These are phyloP conservation scores for Artemisia annua DNA, from an alignment of 129 eudicot species.

Conservation along the genomic window DNA sequence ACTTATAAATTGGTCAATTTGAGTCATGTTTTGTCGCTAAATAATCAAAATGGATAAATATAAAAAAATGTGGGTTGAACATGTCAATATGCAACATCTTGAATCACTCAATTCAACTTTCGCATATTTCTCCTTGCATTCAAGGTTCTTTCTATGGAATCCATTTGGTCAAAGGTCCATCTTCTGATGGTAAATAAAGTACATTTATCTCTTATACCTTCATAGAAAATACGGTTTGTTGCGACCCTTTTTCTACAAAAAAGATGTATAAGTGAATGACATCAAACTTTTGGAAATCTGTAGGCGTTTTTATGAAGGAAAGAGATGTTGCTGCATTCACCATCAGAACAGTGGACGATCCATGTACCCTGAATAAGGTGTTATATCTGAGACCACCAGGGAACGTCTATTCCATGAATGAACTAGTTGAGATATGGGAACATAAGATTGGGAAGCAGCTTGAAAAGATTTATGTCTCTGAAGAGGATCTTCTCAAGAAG, in stretches of 20 bases:
- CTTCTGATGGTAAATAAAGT: too few species aligned
- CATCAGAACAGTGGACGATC: conserved; percentile 79
- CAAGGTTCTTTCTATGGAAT: too few species aligned
- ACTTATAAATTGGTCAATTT: background rate
- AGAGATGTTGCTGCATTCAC: conserved; percentile 83
- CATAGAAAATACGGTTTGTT: too few species aligned
- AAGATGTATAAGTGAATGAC: background rate
- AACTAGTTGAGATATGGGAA: conserved; percentile 80
- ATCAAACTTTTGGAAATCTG: background rate
- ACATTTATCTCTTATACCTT: too few species aligned
- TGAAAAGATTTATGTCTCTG: conserved; percentile 55
- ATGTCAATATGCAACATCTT: background rate
- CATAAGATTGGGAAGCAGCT: conserved; percentile 66
- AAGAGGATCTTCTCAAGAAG: conserved; percentile 66
- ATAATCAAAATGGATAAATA: background rate
- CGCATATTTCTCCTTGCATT: too few species aligned
- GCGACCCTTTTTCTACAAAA: too few species aligned
- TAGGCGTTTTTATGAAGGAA: conserved; percentile 82
- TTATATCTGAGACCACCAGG: conserved; percentile 80
- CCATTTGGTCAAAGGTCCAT: too few species aligned
- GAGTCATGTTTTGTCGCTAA: background rate
- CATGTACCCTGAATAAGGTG: conserved; percentile 64
- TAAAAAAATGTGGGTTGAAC: background rate
- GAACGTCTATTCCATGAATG: conserved; percentile 70
- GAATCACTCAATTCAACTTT: background rate